Base-by-base conservation (phyloP, 495 filamentous ascomycete genomes). In the Thermothielavioides terrestris region DNA sequence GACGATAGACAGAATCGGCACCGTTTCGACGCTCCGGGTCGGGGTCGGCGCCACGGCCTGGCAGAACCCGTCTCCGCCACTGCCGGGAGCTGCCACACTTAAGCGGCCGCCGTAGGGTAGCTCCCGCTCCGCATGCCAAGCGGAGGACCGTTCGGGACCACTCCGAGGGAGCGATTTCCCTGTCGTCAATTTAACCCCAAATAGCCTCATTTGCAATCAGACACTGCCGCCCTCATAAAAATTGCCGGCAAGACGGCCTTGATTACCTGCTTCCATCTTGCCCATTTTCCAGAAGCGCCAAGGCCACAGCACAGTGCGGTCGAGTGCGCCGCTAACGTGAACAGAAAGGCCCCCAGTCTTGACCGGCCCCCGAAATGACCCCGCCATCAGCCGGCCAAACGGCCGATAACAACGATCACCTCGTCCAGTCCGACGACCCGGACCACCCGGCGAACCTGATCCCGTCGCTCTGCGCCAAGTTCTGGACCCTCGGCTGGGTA, bases 401-500 rank as follows among this genome's bases (percentile, higher is more conserved):
- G 40, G 42, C 49, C 41, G 60, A 65, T 42, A 78, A 78, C 65
- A 82, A 83, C 63, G 85, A 95, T 71, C 77, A 89, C 56, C 78
- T 96, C 53, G 76, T 98, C 59, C 63, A 63, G 23, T 87, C 85
- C 7, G 54, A 68, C n/a, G 75, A 87, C 68, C 82, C 84, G 7
- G 68, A 89, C 49, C 94, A 97, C 66, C 92, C 92, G 15, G 89
- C 91, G 46, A 97, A 98, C 69, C 73, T 91, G 47, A 96, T 98
- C 54, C 90, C 88, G 44, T 80, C 82, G 32, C 77, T 98, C 39
- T 98, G 92, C 72, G 83, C 84, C 55, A 88, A 86, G 59, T 98
- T 98, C 70, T 97, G 95, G 76, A 86, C 77, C 21, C 76, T 89
- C 58, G 94, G 92, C 34, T 98, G 92, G 92, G 92, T 97, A 15